Percentiles rank a stretch among this genome's conserved stretches.
phyloP scores from a whole-genome alignment of 1,284 basidiomycete genomes.

The Apiotrichum akiyoshidainum region DNA sequence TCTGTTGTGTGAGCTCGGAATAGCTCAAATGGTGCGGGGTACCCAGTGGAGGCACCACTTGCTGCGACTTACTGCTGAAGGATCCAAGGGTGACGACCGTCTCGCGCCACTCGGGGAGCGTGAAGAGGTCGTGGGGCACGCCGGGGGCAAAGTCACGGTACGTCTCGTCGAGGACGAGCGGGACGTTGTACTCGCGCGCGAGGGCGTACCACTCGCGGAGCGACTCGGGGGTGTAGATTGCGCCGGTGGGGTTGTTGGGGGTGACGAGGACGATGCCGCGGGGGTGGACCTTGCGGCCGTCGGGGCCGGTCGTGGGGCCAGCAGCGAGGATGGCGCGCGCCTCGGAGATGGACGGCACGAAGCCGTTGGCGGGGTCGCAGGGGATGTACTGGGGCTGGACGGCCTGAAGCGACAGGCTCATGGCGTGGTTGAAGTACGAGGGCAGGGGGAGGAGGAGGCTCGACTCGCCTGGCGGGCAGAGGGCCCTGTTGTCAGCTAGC shows the following conservation, averaged over 20 bases:
- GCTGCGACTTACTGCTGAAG: conserved; percentile 54
- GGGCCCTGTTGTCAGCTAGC: conserved; percentile 40
- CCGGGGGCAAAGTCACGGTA: conserved; percentile 74
- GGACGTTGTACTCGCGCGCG: conserved; percentile 59
- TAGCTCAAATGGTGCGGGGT: no score
- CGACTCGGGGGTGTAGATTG: conserved; percentile 62
- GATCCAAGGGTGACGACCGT: conserved; percentile 72
- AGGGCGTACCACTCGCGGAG: conserved; percentile 65
- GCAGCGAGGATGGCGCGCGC: conserved; percentile 31
- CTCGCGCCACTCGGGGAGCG: conserved; percentile 59
- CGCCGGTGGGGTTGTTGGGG: conserved; percentile 66
- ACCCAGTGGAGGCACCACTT: no score
- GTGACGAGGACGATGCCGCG: conserved; percentile 68
- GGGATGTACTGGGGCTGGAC: conserved; percentile 63
- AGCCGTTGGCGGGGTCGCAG: conserved; percentile 59
- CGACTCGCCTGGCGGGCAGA: conserved; percentile 68
- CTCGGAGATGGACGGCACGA: conserved; percentile 56
- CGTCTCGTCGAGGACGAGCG: conserved; percentile 83
- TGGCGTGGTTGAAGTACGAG: conserved; percentile 79
- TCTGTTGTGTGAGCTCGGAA: conserved; percentile 52
- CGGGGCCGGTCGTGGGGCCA: background rate
- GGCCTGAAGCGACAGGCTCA: conserved; percentile 67
- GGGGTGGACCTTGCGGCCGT: conserved; percentile 39
- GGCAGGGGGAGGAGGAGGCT: conserved; percentile 73
- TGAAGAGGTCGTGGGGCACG: conserved; percentile 46